Base-by-base conservation (phyloP, 2,329 filamentous ascomycete species). In the Ilyonectria mors-panacis region DNA sequence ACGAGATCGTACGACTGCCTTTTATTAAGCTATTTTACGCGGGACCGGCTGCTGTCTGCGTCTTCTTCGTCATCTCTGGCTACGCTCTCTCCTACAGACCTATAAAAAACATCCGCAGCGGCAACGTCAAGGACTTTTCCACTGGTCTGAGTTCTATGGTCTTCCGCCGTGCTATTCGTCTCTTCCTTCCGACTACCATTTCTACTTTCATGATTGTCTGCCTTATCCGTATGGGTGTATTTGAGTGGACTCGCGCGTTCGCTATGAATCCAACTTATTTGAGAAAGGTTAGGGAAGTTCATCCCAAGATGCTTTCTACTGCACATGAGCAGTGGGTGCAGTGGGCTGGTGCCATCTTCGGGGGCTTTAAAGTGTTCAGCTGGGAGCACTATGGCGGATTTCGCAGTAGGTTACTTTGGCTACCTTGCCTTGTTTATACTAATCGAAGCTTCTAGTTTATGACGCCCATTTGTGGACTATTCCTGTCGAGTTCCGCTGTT, bases 391-490 rank as follows among this genome's bases (percentile, higher is more conserved):
- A 26, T 26, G 26, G 26, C 5, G 26, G 26, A 26, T 26, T 26
- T 6, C 26, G 26, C 26, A 26, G 26, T 26, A 26, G 6, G 26
- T 26, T 6, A 26, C 26, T 26, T 26, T 26, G 26, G 26, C 26
- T 26, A 26, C 26, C 26, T 6, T 26, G 5, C 1, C 26, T 26
- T 5, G 26, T 6, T 5, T 6, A 26, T 26, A 26, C 26, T 26
- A 26, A 26, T 5, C 1, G 26, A 26, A 26, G 4, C 21, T 81
- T 81, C 47, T 86, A 87, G 26, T 26, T 26, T 88, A 89, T 71
- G 87, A 90, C 72, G 82, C 87, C n/a, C 88, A 90, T 67, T 77
- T 90, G 15, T 91, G 88, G 88, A 90, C 88, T 6, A 90, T 91
- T 47, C 88, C 88, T 3, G 83, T 89, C 48, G 88, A 91, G 75